Evolutionary conservation across 352 stramenopile species (phyloP).

Genomic region (Globisporangium alternatum): DNA sequence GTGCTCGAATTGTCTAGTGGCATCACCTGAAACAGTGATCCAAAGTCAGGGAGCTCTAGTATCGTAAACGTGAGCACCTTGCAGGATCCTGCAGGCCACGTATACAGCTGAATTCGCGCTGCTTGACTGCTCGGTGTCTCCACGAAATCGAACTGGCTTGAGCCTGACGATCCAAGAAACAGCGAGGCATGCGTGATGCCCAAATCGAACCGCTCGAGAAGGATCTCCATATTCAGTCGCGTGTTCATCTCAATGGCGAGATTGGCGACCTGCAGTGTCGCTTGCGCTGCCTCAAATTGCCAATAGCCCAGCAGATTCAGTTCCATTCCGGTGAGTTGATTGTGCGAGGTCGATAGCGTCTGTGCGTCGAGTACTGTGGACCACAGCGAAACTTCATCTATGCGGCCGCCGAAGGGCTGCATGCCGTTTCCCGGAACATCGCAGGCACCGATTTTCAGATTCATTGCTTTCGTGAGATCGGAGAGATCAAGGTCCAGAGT

Average conservation of each 20-base stretch:
- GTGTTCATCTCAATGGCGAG: not conserved
- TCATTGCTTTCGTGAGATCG: not conserved
- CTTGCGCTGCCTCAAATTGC: conserved; percentile 24
- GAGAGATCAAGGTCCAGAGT: conserved; percentile 5
- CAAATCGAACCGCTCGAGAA: conserved; percentile 13
- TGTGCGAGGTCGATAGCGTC: not conserved
- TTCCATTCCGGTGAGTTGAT: conserved; percentile 24
- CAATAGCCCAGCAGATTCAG: conserved; percentile 26
- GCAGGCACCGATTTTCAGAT: conserved; percentile 22
- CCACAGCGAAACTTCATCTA: conserved; percentile 41
- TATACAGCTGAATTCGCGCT: conserved; percentile 7
- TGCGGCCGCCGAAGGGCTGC: conserved; percentile 21
- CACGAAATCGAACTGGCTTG: conserved; percentile 11
- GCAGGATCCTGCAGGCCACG: conserved; percentile 6
- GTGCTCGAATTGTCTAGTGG: not conserved
- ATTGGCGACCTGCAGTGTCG: conserved; percentile 9
- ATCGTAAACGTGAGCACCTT: conserved; percentile 9
- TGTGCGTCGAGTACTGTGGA: conserved; percentile 5
- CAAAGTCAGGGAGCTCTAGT: conserved; percentile 13
- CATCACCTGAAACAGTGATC: conserved; percentile 4
- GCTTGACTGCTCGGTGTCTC: not conserved
- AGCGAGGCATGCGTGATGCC: not conserved
- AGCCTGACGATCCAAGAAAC: conserved; percentile 16
- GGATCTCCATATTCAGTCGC: conserved; percentile 17
- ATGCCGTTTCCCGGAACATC: conserved; percentile 1